Percentiles rank a stretch among this genome's conserved stretches.
These are phyloP conservation scores for Scheffersomyces ergatensis DNA, from an alignment of 805 yeast genomes.

Conservation along the genomic window DNA sequence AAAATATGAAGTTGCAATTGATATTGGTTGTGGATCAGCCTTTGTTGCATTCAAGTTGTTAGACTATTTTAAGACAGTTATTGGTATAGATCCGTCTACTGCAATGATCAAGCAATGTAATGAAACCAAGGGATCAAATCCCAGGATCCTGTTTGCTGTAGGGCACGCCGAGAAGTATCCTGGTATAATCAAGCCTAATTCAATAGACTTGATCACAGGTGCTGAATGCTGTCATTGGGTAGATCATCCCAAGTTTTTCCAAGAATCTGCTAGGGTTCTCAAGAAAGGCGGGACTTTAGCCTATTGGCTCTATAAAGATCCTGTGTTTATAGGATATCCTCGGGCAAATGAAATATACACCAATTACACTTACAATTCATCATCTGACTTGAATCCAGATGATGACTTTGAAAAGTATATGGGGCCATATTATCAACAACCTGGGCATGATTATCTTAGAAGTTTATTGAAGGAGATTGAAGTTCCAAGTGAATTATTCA, in stretches of 20 bases:
- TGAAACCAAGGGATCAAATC: slow-evolving; percentile 4
- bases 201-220: slow-evolving; percentile 67
- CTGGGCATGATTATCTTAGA: slow-evolving; percentile 42
- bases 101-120: slow-evolving; percentile 22
- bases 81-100: slow-evolving; percentile 56
- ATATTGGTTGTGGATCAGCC: slow-evolving; percentile 82
- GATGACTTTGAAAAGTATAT: slow-evolving; percentile 39
- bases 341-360: slow-evolving; percentile 53
- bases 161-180: slow-evolving; percentile 29
- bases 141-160: slow-evolving; percentile 15
- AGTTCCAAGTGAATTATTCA: slow-evolving; percentile 22
- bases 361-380: slow-evolving; percentile 46
- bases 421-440: slow-evolving; percentile 48
- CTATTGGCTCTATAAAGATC: slow-evolving; percentile 79
- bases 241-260: slow-evolving; percentile 51
- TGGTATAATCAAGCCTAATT: slow-evolving; percentile 9
- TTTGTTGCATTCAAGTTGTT: slow-evolving; percentile 59
- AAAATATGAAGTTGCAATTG: slow-evolving; percentile 41
- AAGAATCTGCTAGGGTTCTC: slow-evolving; percentile 47
- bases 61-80: slow-evolving; percentile 42
- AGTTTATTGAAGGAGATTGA: slow-evolving; percentile 38
- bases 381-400: slow-evolving; percentile 10
- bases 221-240: slow-evolving; percentile 92
- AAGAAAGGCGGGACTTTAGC: slow-evolving; percentile 67
- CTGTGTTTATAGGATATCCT: slow-evolving; percentile 51